Conservation (phyloP, 2,329 filamentous ascomycete genomes). For the Cladosporium sp. region DNA sequence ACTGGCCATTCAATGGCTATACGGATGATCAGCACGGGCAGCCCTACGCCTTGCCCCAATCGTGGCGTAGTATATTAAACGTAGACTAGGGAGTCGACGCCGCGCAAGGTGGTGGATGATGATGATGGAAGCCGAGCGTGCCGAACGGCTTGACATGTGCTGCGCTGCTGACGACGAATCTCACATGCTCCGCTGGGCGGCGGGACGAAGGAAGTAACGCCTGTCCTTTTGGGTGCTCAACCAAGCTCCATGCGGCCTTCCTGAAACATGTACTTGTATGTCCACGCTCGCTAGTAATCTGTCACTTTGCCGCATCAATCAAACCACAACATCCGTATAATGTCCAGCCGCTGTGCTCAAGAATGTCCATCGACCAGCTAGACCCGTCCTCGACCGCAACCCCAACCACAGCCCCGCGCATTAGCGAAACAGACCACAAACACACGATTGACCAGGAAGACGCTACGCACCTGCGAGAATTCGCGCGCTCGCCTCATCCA, state of each 20-base stretch:
- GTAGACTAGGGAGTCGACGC: too few relatives aligned
- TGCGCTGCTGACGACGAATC: background rate
- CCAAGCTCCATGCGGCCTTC: background rate
- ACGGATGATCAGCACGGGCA: background rate
- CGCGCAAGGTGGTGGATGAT: background rate
- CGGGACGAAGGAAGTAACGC: background rate
- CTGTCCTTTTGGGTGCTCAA: background rate
- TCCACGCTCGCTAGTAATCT: background rate
- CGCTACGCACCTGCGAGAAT: conserved; percentile 15
- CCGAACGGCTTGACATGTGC: conserved; percentile 1
- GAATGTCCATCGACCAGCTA: conserved; percentile 7
- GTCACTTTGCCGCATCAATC: background rate
- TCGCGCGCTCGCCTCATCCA: conserved; percentile 27
- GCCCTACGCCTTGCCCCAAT: background rate
- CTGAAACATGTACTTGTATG: background rate
- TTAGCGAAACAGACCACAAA: background rate
- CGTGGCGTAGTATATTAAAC: background rate
- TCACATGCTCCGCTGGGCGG: background rate
- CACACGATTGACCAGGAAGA: conserved; percentile 8
- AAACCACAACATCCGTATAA: background rate
- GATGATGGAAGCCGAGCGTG: conserved; percentile 1
- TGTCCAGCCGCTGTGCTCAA: conserved; percentile 8
- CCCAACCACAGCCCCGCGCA: background rate
- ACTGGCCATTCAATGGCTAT: too few relatives aligned
- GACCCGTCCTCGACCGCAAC: conserved; percentile 1